These are phyloP conservation scores for Cinchona pubescens DNA, from an alignment of 257 asterid species.

Conservation along the genomic window DNA sequence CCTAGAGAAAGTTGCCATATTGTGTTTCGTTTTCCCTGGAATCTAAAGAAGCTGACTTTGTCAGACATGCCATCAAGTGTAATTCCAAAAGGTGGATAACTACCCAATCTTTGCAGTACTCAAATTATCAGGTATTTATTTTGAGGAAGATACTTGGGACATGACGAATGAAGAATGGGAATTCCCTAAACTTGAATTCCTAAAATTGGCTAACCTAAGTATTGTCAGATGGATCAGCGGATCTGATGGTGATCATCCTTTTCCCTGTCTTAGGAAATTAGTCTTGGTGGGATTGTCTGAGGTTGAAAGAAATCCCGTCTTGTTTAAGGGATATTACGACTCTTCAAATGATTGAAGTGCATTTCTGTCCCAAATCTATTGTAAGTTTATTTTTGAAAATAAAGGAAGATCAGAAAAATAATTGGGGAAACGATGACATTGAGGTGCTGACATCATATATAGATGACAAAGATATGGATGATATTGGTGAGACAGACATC, in stretches of 20 bases:
- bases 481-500: too few relatives aligned
- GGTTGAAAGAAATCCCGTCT: background rate
- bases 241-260: background rate
- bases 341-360: background rate
- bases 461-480: too few relatives aligned
- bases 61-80: background rate
- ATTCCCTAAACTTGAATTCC: background rate
- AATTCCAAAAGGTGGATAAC: background rate
- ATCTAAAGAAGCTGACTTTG: background rate
- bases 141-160: too few relatives aligned
- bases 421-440: background rate
- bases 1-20: background rate
- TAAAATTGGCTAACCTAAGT: background rate
- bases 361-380: background rate
- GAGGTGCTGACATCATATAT: background rate
- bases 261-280: background rate
- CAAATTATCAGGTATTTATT: background rate
- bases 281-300: background rate
- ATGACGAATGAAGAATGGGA: background rate
- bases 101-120: background rate
- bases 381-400: background rate
- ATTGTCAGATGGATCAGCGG: background rate
- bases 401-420: background rate
- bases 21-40: background rate
- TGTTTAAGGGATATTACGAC: background rate